Evolutionary conservation across 2,329 filamentous ascomycete genomes (phyloP), one percentile per base, ranked within the genome.

Genomic region (Clonostachys solani): DNA sequence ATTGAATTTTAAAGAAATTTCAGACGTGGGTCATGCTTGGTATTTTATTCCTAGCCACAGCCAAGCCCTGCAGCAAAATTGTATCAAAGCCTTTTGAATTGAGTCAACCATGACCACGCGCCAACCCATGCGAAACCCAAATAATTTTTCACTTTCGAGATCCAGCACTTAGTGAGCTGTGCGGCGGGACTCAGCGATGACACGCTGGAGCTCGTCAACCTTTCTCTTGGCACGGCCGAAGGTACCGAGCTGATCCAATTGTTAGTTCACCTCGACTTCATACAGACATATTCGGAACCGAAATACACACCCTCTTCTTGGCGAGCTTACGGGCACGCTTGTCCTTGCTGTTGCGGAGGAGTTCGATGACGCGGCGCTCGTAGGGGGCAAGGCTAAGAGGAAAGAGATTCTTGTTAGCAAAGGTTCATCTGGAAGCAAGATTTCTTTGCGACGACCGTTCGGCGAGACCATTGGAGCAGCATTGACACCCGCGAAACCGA

Each of bases 191-290:
- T 97, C 94, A 67, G 92, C 90, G 71, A 99, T 99, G 75, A 99
- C 89, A 67, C 89, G 85, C 79, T 91, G 89, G 79, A 99, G 90
- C 81, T 97, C 92, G 73, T 99, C 94, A 62, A 99, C 94, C 92
- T 99, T 99, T 73, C 83, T 86, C 92, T 99, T 99, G 69, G 92
- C 92, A 75, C 94, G 92, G 69, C 89, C 89, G 77, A 97, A 97
- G 64, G 94, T 97, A 73, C 94, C 94, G 81, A 99, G 92, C 87
- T 94, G 57, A 56, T 29, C 23, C 23, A 10, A 29, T 10, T 29
- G 23, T 29, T 29, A 29, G 23, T 29, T 29, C 9, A 29, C 23
- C 23, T 29, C 23, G 23, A 10, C 8, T 29, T 29, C 23, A 29
- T 29, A 10, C 3, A 29, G 23, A 29, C 2, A 29, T 29, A 29